Conservation (phyloP, 768 basidiomycete species). For the Termitomyces sp. region DNA sequence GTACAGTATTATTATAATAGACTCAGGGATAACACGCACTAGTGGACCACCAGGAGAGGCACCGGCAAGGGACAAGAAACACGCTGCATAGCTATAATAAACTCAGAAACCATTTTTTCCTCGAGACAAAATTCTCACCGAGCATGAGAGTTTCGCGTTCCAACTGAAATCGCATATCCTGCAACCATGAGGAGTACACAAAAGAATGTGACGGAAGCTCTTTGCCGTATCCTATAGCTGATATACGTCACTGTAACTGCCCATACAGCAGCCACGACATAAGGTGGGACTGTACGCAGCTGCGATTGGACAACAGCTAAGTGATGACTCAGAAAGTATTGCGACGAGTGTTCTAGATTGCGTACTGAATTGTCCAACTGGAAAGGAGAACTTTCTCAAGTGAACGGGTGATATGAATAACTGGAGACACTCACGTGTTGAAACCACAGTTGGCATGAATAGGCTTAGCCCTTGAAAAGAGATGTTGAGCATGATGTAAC, state of each 20-base stretch:
- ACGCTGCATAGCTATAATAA: slow-evolving; percentile 38
- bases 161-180: slow-evolving; percentile 41
- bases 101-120: not conserved
- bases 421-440: slow-evolving; percentile 31
- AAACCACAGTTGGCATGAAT: slow-evolving; percentile 38
- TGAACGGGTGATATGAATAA: not conserved
- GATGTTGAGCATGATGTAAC: slow-evolving; percentile 24
- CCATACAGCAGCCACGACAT: slow-evolving; percentile 38
- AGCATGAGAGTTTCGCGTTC: slow-evolving; percentile 38
- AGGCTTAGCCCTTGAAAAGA: slow-evolving; percentile 28
- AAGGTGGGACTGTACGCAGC: slow-evolving; percentile 47
- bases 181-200: slow-evolving; percentile 35
- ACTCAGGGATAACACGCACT: not conserved
- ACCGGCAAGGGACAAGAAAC: slow-evolving; percentile 40
- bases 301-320: slow-evolving; percentile 43
- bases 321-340: not conserved
- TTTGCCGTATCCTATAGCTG: slow-evolving; percentile 33
- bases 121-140: slow-evolving; percentile 10
- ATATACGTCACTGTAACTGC: slow-evolving; percentile 30
- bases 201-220: slow-evolving; percentile 30
- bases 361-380: slow-evolving; percentile 25
- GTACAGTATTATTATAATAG: not conserved
- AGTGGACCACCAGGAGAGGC: slow-evolving; percentile 35
- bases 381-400: too few relatives aligned
- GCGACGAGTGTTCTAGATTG: not conserved